These are phyloP conservation scores for Phyllosticta citrichinensis DNA, from an alignment of 2,329 filamentous ascomycete genomes.

Conservation along the genomic window DNA sequence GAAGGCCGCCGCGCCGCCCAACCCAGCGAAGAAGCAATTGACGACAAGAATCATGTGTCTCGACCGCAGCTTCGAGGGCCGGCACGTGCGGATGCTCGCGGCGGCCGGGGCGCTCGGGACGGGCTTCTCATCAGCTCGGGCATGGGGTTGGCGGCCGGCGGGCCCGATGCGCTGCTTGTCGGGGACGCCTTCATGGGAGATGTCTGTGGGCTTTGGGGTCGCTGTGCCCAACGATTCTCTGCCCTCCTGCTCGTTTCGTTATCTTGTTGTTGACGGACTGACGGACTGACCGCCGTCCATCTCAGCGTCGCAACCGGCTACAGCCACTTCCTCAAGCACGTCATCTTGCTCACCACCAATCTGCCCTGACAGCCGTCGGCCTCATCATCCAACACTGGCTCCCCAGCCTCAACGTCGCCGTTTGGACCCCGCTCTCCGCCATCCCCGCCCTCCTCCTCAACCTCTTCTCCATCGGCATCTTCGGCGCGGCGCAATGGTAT, in stretches of 20 bases:
- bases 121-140: no score
- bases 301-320: conserved; percentile 24
- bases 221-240: not conserved
- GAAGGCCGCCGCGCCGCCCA: no score
- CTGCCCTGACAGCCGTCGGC: conserved; percentile 28
- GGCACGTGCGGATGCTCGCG: not conserved
- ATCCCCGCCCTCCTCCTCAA: conserved; percentile 19
- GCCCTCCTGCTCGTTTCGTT: not conserved
- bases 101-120: conserved; percentile 2
- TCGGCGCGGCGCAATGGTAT: conserved; percentile 36
- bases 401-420: conserved; percentile 36
- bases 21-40: no score
- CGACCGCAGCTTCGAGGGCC: not conserved
- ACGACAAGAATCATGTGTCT: not conserved
- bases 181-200: conserved; percentile 44
- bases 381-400: no score
- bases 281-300: not conserved
- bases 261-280: no score
- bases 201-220: not conserved
- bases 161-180: conserved; percentile 38
- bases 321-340: conserved; percentile 25
- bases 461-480: conserved; percentile 10
- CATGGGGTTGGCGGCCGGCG: conserved; percentile 14
- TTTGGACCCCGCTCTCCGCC: conserved; percentile 51
- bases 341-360: conserved; percentile 30